These are phyloP conservation scores for Psilocybe sp. DNA, from an alignment of 768 basidiomycete genomes.

Conservation along the genomic window DNA sequence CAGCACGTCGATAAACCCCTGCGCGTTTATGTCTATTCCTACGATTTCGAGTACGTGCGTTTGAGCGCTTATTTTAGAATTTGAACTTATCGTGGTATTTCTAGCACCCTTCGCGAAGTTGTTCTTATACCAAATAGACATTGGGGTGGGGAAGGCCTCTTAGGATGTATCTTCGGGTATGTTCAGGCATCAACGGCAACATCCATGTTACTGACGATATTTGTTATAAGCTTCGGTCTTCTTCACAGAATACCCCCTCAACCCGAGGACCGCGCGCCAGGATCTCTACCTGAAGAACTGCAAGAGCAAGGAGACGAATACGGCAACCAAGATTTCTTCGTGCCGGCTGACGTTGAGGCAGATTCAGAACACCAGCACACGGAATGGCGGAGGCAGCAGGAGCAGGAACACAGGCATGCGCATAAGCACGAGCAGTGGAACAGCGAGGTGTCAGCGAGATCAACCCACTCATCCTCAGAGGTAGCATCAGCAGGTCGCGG, in stretches of 20 bases:
- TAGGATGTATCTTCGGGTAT: slow-evolving; percentile 95
- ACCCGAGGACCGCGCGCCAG: slow-evolving; percentile 54
- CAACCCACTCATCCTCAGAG: slow-evolving; percentile 11
- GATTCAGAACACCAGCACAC: slow-evolving; percentile 26
- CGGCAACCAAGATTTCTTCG: slow-evolving; percentile 67
- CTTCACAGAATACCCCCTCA: slow-evolving; percentile 91
- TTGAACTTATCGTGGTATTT: slow-evolving; percentile 9
- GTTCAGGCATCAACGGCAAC: slow-evolving; percentile 21
- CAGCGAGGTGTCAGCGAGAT: slow-evolving; percentile 21
- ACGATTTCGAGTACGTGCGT: slow-evolving; percentile 85
- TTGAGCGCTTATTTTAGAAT: not conserved
- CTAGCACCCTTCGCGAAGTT: slow-evolving; percentile 86
- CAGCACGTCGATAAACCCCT: slow-evolving; percentile 94
- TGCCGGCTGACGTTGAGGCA: slow-evolving; percentile 59
- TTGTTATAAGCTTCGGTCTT: slow-evolving; percentile 68
- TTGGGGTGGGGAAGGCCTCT: slow-evolving; percentile 94
- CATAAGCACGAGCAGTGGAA: slow-evolving; percentile 23
- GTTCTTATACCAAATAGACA: slow-evolving; percentile 94
- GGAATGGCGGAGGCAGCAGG: slow-evolving; percentile 28
- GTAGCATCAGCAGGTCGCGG: not conserved
- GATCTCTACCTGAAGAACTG: slow-evolving; percentile 55
- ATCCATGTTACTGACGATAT: slow-evolving; percentile 4
- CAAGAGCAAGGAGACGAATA: slow-evolving; percentile 46
- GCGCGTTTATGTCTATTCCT: slow-evolving; percentile 93
- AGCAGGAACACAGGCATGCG: slow-evolving; percentile 5